A percentile compares a stretch with the other conserved stretches of the same genome.
phyloP scores from a whole-genome alignment of 2,329 filamentous ascomycete genomes.

The Helminthosporium solani region DNA sequence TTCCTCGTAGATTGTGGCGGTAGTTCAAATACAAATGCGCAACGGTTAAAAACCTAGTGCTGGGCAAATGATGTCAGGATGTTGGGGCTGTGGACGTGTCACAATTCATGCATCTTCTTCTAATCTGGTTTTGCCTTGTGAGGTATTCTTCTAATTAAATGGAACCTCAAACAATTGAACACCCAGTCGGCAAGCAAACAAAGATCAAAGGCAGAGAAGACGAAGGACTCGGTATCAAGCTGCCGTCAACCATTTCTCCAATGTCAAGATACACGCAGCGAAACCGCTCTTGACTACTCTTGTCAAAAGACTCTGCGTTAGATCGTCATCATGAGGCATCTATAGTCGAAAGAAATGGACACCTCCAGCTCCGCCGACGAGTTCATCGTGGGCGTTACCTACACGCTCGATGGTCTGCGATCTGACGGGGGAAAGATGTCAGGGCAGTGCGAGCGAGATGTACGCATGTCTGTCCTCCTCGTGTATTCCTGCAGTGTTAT shows the following conservation, averaged over 20 bases:
- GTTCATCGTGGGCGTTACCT: slow-evolving; percentile 54
- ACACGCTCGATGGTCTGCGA: slow-evolving; percentile 60
- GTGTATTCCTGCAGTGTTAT: too few relatives aligned
- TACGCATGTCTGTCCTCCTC: too few relatives aligned
- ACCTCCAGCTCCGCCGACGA: slow-evolving; percentile 9
- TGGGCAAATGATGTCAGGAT: neutral
- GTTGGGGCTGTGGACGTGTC: neutral
- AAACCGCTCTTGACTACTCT: slow-evolving; percentile 58
- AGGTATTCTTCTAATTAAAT: neutral
- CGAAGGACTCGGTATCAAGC: slow-evolving; percentile 56
- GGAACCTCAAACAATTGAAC: neutral
- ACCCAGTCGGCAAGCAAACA: too few relatives aligned
- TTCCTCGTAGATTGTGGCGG: slow-evolving; percentile 9
- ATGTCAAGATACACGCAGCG: slow-evolving; percentile 59
- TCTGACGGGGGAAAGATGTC: slow-evolving; percentile 61
- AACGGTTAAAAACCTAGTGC: neutral
- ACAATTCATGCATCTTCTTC: neutral
- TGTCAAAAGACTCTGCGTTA: slow-evolving; percentile 58
- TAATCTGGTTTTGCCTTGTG: neutral
- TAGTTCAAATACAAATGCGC: neutral
- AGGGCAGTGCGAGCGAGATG: too few relatives aligned
- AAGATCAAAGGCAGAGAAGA: neutral
- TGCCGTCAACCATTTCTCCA: slow-evolving; percentile 66
- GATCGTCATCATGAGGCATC: slow-evolving; percentile 62
- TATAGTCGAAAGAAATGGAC: slow-evolving; percentile 65